A percentile compares a stretch with the other conserved stretches of the same genome.
phyloP scores from a whole-genome alignment of 106 monocot species.

The Dendrobium catenatum region DNA sequence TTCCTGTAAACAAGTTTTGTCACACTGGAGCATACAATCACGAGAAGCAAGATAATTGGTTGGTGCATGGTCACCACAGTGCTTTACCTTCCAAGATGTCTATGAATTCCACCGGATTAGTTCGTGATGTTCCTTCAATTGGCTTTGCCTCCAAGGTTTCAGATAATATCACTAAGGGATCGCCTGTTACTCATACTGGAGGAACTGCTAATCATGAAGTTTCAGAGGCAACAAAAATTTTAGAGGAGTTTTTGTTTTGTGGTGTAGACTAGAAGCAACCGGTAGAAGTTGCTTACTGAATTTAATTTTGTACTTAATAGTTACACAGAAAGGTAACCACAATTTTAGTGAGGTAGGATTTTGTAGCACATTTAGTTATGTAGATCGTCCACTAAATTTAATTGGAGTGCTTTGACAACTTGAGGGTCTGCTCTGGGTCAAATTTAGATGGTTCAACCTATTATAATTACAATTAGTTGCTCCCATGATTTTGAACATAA shows the following conservation, averaged over 20 bases:
- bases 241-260: slow-evolving; percentile 78
- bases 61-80: background rate
- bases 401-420: too few relatives aligned
- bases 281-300: background rate
- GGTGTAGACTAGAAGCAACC: slow-evolving; percentile 17
- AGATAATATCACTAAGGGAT: background rate
- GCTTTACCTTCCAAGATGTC: background rate
- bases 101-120: background rate
- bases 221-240: slow-evolving; percentile 62
- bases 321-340: background rate
- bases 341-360: background rate
- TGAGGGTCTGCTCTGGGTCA: too few relatives aligned
- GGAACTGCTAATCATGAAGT: slow-evolving; percentile 11
- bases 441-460: too few relatives aligned
- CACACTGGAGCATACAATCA: slow-evolving; percentile 6
- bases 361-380: too few relatives aligned
- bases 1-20: slow-evolving; percentile 10
- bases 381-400: too few relatives aligned
- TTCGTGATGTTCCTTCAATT: background rate
- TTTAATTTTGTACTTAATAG: background rate
- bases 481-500: too few relatives aligned
- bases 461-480: too few relatives aligned
- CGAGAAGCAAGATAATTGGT: slow-evolving; percentile 16
- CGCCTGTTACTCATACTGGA: background rate
- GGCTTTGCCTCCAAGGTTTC: background rate